phyloP scores from a whole-genome alignment of 148 eudicot genomes.

The Amaranthus palmeri region DNA sequence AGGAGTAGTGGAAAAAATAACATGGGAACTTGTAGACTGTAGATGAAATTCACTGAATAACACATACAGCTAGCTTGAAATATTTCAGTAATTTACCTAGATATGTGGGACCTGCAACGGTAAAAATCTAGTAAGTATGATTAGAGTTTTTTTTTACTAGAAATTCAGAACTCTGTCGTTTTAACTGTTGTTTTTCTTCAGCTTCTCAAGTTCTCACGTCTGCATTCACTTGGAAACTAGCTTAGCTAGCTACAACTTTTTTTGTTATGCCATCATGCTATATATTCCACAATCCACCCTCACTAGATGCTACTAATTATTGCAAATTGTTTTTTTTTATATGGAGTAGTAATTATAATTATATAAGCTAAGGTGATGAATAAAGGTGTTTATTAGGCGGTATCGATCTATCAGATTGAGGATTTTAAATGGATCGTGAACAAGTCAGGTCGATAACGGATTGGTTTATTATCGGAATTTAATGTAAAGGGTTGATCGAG shows the following conservation, averaged over 20 bases:
- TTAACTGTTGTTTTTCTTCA: not conserved
- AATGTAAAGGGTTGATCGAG: too few species aligned
- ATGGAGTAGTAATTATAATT: too few species aligned
- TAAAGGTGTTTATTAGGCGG: too few species aligned
- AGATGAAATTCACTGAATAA: slow-evolving; percentile 18
- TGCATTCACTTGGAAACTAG: slow-evolving; percentile 9
- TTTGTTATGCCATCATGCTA: too few species aligned
- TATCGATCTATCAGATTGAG: too few species aligned
- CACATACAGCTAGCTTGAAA: not conserved
- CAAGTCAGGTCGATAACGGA: too few species aligned
- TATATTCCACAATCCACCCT: too few species aligned
- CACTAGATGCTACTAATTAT: too few species aligned
- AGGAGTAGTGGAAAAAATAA: slow-evolving; percentile 10
- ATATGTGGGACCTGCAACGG: slow-evolving; percentile 13
- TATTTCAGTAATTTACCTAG: not conserved
- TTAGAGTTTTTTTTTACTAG: not conserved
- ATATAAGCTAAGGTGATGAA: too few species aligned
- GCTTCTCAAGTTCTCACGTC: not conserved
- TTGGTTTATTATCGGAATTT: too few species aligned
- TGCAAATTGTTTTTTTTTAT: too few species aligned
- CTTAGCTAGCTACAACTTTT: not conserved
- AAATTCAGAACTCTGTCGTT: slow-evolving; percentile 11
- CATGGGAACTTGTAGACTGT: slow-evolving; percentile 29
- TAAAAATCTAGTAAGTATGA: not conserved
- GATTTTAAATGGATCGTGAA: too few species aligned